A percentile compares a stretch with the other conserved stretches of the same genome.
These are phyloP conservation scores for Penicillium coffeae DNA, from an alignment of 495 filamentous ascomycete species.

Conservation along the genomic window DNA sequence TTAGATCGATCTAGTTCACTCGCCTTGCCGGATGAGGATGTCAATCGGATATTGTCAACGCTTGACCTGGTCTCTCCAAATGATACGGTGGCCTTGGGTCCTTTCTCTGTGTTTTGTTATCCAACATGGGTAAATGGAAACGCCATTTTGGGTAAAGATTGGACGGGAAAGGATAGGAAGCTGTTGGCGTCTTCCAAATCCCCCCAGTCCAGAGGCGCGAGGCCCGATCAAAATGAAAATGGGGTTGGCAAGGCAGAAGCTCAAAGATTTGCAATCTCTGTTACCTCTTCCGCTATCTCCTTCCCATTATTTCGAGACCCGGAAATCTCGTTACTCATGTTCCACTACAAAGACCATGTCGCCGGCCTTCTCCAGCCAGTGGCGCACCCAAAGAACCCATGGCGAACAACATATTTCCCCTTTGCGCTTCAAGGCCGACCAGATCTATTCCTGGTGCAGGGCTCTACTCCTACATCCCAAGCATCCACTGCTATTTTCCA, in stretches of 20 bases:
- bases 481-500: conserved; percentile 12
- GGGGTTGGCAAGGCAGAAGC: not conserved
- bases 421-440: conserved; percentile 9
- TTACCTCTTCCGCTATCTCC: not conserved
- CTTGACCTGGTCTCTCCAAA: conserved; percentile 1
- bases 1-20: conserved; percentile 4
- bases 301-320: conserved; percentile 2
- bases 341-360: conserved; percentile 12
- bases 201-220: not conserved
- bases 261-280: too few relatives aligned
- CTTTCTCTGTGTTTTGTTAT: conserved; percentile 9
- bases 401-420: conserved; percentile 9
- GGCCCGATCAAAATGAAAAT: not conserved
- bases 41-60: conserved; percentile 2
- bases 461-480: not conserved
- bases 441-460: conserved; percentile 1
- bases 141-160: too few relatives aligned
- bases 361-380: conserved; percentile 11
- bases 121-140: too few relatives aligned
- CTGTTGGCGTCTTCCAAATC: too few relatives aligned
- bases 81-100: not conserved
- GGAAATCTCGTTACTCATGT: conserved; percentile 8
- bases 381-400: conserved; percentile 7
- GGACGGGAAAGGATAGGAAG: too few relatives aligned
- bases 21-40: conserved; percentile 1